Evolutionary conservation across 1,284 basidiomycete species (phyloP), one percentile per base, ranked within the genome.

Genomic region (Malassezia vespertilionis): DNA sequence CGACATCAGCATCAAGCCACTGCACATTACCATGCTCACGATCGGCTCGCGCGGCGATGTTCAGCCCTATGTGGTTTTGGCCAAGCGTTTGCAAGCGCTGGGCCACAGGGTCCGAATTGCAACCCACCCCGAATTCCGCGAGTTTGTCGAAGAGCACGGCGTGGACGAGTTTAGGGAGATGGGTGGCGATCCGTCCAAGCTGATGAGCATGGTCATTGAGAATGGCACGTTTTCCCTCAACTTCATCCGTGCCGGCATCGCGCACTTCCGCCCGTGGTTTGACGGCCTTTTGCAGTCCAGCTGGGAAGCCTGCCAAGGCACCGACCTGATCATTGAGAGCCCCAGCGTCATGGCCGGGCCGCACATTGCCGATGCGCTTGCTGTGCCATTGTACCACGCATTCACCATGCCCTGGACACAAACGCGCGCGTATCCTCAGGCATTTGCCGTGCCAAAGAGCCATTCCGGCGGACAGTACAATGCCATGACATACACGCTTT

Each of bases 331-430:
- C 40, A 77, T 97, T 44, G 91, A 97, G 73, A 87, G 84, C 62
- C 91, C 91, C 0, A 89, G 85, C 65, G 88, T 91, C 5, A 96
- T 96, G 83, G 88, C 83, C n/a, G 91, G 91, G n/a, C 84, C 86
- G 52, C 91, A 97, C 62, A 88, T 97, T 43, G 91, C 91, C 14
- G 91, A 97, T 70, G 88, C 86, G 1, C 75, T 97, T 14, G 77
- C 76, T 24, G 87, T 96, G 43, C 91, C 91, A 2, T 97, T 91
- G 72, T 96, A 84, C 73, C 78, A 86, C 58, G 85, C 86, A 2
- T 84, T 84, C 69, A 83, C 83, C 17, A 85, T 85, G 83, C 82
- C 80, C 8, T 82, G 81, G 80, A 78, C 76, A 33, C 75, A 82
- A 46, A 86, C 72, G 17, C 81, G 88, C 61, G 88, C 86, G 4